phyloP scores from a whole-genome alignment of 2,329 filamentous ascomycete species.

The Paraconiothyrium sp. region DNA sequence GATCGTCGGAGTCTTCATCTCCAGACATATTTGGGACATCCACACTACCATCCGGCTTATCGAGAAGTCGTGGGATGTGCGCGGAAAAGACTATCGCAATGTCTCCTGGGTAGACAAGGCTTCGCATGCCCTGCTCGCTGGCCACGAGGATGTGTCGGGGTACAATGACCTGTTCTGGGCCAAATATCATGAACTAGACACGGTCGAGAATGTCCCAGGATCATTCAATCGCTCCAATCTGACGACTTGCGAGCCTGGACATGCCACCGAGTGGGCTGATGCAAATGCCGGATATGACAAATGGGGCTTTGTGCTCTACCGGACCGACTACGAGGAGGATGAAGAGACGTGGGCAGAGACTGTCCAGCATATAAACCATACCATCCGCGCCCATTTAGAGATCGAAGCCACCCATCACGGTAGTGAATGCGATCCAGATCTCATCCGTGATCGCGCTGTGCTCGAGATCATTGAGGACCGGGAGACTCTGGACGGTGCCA shows the following conservation, averaged over 20 bases:
- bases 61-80: constrained; percentile 11
- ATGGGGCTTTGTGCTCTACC: constrained; percentile 12
- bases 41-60: constrained; percentile 10
- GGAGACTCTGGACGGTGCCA: constrained; percentile 4
- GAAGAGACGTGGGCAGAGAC: constrained; percentile 7
- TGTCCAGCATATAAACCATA: constrained; percentile 7
- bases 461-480: constrained; percentile 10
- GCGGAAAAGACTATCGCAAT: constrained; percentile 9
- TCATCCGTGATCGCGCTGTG: constrained; percentile 11
- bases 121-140: constrained; percentile 4
- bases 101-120: constrained; percentile 9
- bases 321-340: constrained; percentile 6
- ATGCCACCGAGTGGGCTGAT: constrained; percentile 8
- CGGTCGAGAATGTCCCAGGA: constrained; percentile 6
- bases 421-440: constrained; percentile 12
- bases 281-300: constrained; percentile 3
- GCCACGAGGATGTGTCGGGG: constrained; percentile 8
- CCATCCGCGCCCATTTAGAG: constrained; percentile 9
- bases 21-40: constrained; percentile 4
- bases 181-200: constrained; percentile 4
- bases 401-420: constrained; percentile 10
- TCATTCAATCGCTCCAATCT: constrained; percentile 11
- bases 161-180: constrained; percentile 11
- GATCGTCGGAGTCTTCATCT: constrained; percentile 6
- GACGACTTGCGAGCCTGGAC: constrained; percentile 4